Percentiles rank a stretch among this genome's conserved stretches.
Evolutionary conservation across 164 flowering plant genomes (phyloP).

Genomic region (Houttuynia cordata): DNA sequence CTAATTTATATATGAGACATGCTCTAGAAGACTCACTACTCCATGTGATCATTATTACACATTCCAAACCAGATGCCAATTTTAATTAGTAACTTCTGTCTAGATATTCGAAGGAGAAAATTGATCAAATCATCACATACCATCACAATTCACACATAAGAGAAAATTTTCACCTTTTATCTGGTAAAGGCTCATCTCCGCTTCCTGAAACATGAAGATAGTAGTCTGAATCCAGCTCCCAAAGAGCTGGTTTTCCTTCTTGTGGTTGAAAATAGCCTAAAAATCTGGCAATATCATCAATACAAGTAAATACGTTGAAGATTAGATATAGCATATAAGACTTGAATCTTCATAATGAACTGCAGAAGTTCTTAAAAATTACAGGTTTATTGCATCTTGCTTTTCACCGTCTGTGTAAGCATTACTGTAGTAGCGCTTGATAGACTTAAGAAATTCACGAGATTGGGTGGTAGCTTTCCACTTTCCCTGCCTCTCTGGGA

Average conservation of each 20-base stretch:
- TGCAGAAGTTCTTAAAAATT: conserved; percentile 2
- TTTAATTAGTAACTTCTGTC: too few species aligned
- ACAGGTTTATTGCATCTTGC: conserved; percentile 98
- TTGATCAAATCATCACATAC: too few species aligned
- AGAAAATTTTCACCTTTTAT: conserved; percentile 27
- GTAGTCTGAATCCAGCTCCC: conserved; percentile 98
- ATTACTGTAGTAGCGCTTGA: conserved; percentile 89
- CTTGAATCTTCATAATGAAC: too few species aligned
- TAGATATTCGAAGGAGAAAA: too few species aligned
- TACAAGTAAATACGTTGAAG: conserved; percentile 1
- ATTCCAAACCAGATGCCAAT: too few species aligned
- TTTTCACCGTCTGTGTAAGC: conserved; percentile 95
- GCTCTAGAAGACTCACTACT: too few species aligned
- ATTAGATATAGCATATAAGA: background rate
- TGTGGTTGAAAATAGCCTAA: conserved; percentile 93
- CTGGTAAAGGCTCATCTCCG: conserved; percentile 59
- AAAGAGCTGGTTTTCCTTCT: conserved; percentile 94
- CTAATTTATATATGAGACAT: too few species aligned
- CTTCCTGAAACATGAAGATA: conserved; percentile 90
- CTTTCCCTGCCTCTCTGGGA: conserved; percentile 95
- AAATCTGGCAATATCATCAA: conserved; percentile 38
- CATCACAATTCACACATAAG: too few species aligned
- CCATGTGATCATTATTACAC: too few species aligned
- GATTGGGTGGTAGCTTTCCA: conserved; percentile 99
- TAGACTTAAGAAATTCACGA: conserved; percentile 84